phyloP scores from a whole-genome alignment of 495 filamentous ascomycete genomes.

The Aspergillus sparsus region DNA sequence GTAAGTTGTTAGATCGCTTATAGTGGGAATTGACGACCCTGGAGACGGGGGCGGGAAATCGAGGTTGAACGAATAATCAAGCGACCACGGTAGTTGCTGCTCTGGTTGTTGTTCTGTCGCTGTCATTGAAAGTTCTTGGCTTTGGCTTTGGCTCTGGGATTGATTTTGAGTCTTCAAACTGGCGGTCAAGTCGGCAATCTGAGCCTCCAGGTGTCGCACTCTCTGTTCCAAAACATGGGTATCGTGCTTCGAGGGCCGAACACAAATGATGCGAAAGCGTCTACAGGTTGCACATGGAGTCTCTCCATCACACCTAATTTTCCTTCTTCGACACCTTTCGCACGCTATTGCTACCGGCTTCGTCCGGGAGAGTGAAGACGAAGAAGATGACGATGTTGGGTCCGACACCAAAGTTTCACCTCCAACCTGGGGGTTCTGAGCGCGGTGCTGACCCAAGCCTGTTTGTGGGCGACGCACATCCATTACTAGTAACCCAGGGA shows the following conservation, averaged over 20 bases:
- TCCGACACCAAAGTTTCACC: background rate
- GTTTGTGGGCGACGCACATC: constrained; percentile 14
- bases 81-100: background rate
- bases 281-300: constrained; percentile 25
- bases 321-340: constrained; percentile 24
- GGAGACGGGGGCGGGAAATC: constrained; percentile 7
- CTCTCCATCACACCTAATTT: constrained; percentile 27
- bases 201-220: constrained; percentile 21
- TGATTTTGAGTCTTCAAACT: background rate
- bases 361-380: constrained; percentile 9
- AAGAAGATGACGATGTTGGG: background rate
- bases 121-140: background rate
- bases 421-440: constrained; percentile 6
- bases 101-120: background rate
- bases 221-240: constrained; percentile 22
- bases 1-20: background rate
- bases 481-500: constrained; percentile 10
- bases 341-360: constrained; percentile 20
- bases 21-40: background rate
- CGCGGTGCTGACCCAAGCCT: constrained; percentile 5
- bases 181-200: constrained; percentile 19
- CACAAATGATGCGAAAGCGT: constrained; percentile 21
- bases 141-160: background rate
- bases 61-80: constrained; percentile 8
- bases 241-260: constrained; percentile 20